These are phyloP conservation scores for Coemansia sp. DNA, from an alignment of 192 early-diverging fungal genomes.

Conservation along the genomic window DNA sequence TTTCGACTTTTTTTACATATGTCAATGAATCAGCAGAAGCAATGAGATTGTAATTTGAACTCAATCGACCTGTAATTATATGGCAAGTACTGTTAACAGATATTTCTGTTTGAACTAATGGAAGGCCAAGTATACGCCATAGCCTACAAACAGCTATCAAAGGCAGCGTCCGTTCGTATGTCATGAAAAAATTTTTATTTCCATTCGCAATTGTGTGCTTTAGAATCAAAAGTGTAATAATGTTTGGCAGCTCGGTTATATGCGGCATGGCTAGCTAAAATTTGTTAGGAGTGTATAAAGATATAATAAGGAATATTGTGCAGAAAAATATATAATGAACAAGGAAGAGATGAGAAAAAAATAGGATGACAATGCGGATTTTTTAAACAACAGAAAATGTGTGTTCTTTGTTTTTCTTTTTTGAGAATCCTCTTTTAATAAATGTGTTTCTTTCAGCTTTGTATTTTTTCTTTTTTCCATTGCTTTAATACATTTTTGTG, in stretches of 20 bases:
- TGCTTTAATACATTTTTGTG: too few species aligned
- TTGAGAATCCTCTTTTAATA: too few species aligned
- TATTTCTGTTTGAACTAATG: background rate
- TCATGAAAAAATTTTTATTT: background rate
- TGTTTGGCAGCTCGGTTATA: background rate
- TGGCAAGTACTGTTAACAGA: too few species aligned
- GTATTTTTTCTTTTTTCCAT: too few species aligned
- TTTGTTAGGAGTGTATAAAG: background rate
- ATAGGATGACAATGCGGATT: too few species aligned
- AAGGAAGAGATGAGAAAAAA: too few species aligned
- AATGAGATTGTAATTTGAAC: background rate
- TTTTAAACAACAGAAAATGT: too few species aligned
- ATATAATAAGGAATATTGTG: background rate
- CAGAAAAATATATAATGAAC: too few species aligned
- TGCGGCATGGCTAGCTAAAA: background rate
- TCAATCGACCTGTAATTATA: background rate
- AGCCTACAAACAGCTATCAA: background rate
- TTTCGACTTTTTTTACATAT: background rate
- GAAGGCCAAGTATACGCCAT: background rate
- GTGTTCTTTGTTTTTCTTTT: too few species aligned
- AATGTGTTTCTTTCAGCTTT: too few species aligned
- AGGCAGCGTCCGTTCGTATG: background rate
- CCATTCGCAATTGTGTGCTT: background rate
- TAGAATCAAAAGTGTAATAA: background rate
- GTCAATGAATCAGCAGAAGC: background rate